phyloP scores from a whole-genome alignment of 192 early-diverging fungal genomes.

The Linnemannia exigua region DNA sequence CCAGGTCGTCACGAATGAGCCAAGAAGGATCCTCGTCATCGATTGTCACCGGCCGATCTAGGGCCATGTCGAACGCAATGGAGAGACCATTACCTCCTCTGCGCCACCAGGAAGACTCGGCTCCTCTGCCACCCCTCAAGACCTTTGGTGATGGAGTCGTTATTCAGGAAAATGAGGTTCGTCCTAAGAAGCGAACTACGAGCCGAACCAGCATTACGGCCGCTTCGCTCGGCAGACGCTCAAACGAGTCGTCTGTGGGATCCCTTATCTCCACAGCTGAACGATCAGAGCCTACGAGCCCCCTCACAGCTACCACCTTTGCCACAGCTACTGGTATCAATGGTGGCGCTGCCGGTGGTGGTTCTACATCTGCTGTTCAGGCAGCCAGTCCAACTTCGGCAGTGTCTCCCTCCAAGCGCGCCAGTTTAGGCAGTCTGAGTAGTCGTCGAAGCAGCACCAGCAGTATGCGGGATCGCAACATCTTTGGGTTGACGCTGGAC shows the following conservation, averaged over 20 bases:
- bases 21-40: not conserved
- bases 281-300: slow-evolving; percentile 24
- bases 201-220: slow-evolving; percentile 56
- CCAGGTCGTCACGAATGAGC: not conserved
- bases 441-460: slow-evolving; percentile 49
- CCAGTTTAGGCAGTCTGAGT: slow-evolving; percentile 30
- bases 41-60: not conserved
- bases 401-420: slow-evolving; percentile 19
- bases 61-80: not conserved
- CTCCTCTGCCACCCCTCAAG: not conserved
- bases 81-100: not conserved
- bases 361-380: not conserved
- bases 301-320: not conserved
- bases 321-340: not conserved
- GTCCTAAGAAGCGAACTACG: slow-evolving; percentile 50
- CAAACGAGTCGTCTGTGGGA: slow-evolving; percentile 27
- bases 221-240: slow-evolving; percentile 37
- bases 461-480: slow-evolving; percentile 53
- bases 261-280: slow-evolving; percentile 11
- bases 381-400: not conserved
- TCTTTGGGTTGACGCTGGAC: slow-evolving; percentile 44
- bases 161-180: slow-evolving; percentile 30
- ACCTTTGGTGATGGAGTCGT: slow-evolving; percentile 45
- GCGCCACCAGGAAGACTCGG: not conserved
- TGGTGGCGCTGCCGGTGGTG: not conserved